Evolutionary conservation across 169 alveolate genomes (phyloP).

Genomic region (Plasmodium coatneyi): DNA sequence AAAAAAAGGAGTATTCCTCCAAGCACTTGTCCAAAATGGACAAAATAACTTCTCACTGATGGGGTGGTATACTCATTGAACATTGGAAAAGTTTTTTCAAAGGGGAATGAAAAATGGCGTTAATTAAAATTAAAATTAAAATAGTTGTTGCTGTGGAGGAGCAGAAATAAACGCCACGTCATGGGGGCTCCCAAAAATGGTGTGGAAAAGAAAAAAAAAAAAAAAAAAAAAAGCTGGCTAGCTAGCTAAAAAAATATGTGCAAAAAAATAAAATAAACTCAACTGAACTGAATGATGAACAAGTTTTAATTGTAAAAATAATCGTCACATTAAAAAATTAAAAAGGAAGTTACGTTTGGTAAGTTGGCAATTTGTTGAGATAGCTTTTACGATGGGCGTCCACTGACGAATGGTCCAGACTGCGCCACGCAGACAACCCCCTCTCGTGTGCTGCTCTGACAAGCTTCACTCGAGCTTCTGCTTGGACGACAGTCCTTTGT

Average conservation of each 20-base stretch:
- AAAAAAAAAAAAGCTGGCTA: no score
- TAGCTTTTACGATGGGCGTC: not conserved
- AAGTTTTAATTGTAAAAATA: not conserved
- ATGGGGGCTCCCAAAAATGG: not conserved
- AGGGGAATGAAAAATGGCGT: not conserved
- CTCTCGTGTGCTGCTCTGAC: not conserved
- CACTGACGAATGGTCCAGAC: not conserved
- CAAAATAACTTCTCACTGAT: not conserved
- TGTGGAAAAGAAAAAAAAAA: not conserved
- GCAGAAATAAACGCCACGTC: not conserved
- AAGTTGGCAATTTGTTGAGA: not conserved
- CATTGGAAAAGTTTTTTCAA: not conserved
- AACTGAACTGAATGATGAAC: not conserved
- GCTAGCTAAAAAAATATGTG: no score
- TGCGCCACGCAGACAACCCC: not conserved
- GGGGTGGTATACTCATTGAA: not conserved
- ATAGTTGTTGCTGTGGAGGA: not conserved
- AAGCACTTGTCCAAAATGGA: not conserved
- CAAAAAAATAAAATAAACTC: not conserved
- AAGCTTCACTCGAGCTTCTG: constrained; percentile 1
- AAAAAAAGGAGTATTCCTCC: not conserved
- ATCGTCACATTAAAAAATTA: not conserved
- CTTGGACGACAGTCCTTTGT: constrained; percentile 8
- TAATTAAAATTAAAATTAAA: not conserved
- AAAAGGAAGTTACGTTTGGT: not conserved